Base-by-base conservation (phyloP, 345 rosid species). In the Carallia pectinifolia region DNA sequence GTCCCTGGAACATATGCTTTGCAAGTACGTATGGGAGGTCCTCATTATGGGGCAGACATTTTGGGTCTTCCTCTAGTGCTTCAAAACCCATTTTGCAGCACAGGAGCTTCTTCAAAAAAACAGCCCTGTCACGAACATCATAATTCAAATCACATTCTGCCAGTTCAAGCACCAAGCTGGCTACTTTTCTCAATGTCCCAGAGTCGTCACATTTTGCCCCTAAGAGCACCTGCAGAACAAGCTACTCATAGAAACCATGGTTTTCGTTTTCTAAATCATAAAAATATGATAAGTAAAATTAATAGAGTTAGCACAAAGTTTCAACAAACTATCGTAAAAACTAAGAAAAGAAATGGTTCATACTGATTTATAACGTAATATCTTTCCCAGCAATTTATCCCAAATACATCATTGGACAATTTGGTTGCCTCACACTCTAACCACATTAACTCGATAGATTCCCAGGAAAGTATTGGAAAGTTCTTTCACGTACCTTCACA, bases 101-200 rank as follows among this genome's bases (percentile, higher is more conserved):
- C 37, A 76, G 73, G 67, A 87, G 77, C 75, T 89, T 92, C 81
- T 81, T 86, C 37, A 92, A 67, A 71, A 92, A 77, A 71, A 93
- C 91, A 76, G 97, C 90, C 81, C 92, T 90, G 79, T 92, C 99
- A 73, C 97, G 97, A 40, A 95, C 81, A 84, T 92, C 97, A 85
- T 90, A 92, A 80, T 77, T 84, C 73, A 84, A 66, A 75, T 95
- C 99, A 82, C 85, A 80, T 70, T 87, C 94, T 31, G 96, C 97
- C 82, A 95, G 73, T 74, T 95, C 97, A 80, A 95, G 84, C 81
- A 92, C 83, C 79, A 89, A 95, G 79, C 82, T 64, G 62, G 83
- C 79, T 75, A 88, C 66, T 80, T 67, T 87, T 76, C 64, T 86
- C 65, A 81, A 39, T 76, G 82, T 82, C 68, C 63, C 80, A 58